Evolutionary conservation across 805 yeast genomes (phyloP), one percentile per base, ranked within the genome.

Genomic region (Candida manassasensis): DNA sequence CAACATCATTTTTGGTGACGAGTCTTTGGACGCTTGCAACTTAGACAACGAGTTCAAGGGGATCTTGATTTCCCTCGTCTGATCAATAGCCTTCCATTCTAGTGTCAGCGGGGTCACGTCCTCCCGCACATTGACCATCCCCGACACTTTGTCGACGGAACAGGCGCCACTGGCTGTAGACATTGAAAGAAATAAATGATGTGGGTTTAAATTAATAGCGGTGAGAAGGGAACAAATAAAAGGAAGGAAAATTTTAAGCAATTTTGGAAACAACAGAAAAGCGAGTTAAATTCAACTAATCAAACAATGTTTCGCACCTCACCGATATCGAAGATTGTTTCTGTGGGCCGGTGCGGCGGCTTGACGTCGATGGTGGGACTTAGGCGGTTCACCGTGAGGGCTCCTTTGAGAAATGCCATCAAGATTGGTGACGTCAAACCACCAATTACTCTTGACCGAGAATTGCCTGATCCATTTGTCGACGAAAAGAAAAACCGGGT

Each of bases 391-490:
- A 24, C 14, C 12, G 12, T n/a, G 6, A 14, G 27, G 12, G 9
- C 12, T n/a, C 27, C 6, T 24, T 6, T 6, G 6, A 11, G 9
- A 24, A 24, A 24, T n/a, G 12, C 6, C 12, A 14, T 24, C 12
- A 7, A 7, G 12, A n/a, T 14, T 15, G 11, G 13, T 3, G 18
- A 21, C 4, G 27, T 30, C 18, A 26, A 30, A 31, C 44, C 41
- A 27, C 34, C 34, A 15, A 37, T 51, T 10, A 40, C 84, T 1
- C 72, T 88, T 3, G 84, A 89, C 41, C 67, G 81, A 32, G 95
- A 84, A 32, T 65, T 90, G 25, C 97, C 97, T 4, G 87, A 84
- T 49, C 90, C 89, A 10, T 66, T 74, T 35, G 66, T 67, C n/a
- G 77, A 72, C 37, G 63, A 67, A 42, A 69, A 69, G 37, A 70